Base-by-base conservation (phyloP, 2,329 filamentous ascomycete species). In the Fusarium drepaniforme region DNA sequence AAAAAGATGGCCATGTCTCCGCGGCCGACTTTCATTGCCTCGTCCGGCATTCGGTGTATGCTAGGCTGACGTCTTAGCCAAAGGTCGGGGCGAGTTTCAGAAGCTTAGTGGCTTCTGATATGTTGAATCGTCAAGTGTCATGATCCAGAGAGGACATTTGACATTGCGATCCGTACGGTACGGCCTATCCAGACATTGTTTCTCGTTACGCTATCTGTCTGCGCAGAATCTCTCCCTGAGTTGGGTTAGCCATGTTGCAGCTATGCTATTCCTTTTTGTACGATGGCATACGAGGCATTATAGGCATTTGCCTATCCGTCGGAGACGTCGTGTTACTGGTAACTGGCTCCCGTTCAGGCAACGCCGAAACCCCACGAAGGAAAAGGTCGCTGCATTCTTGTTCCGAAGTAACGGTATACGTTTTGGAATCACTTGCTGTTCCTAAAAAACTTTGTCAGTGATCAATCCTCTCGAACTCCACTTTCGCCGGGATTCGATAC, bases 111-210 rank as follows among this genome's bases (percentile, higher is more conserved):
- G 56, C 56, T 58, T 59, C 16, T 38, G 25, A 33, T 25, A 21
- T 11, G 57, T 30, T 23, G 23, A 7, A 33, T 38, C 63, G 25
- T 23, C 33, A 15, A 51, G 8, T 18, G 15, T 76, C 66, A 80
- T 66, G 75, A 66, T 11, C 69, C 66, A 6, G 75, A 74, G 4
- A 78, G 28, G 1, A 78, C 75, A 7, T 75, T 73, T 12, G 75
- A 70, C 76, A 82, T 81, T 35, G 80, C 81, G 6, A 78, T 64
- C 7, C 79, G 78, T 33, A 82, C 79, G 11, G 81, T 82, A 44
- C 74, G 78, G 38, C 79, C 77, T 64, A 83, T 81, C 75, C 79
- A 77, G 15, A 79, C 77, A 64, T 83, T 82, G 6, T 77, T 82
- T 18, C 44, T 65, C 4, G 75, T 70, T 3, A 74, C 71, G 3